Evolutionary conservation across 441 rosid genomes (phyloP).

Genomic region (Pelargonium myrrhifolium): DNA sequence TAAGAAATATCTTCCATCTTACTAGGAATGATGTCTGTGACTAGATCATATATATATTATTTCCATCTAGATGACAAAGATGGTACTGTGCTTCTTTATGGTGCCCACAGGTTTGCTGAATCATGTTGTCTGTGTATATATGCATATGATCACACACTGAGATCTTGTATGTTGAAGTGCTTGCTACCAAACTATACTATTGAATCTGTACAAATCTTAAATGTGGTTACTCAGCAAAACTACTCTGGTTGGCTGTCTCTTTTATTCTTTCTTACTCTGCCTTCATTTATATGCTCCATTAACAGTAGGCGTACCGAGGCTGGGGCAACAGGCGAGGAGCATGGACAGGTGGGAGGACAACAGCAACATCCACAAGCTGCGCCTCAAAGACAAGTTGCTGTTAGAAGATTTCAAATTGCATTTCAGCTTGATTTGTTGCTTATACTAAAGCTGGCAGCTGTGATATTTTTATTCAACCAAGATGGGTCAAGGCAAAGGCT

Average conservation of each 20-base stretch:
- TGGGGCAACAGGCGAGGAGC: constrained; percentile 35
- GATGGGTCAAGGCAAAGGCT: constrained; percentile 94
- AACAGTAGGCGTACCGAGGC: constrained; percentile 36
- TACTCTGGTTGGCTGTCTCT: background rate
- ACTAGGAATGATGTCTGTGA: background rate
- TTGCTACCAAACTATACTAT: background rate
- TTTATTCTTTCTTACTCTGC: constrained; percentile 8
- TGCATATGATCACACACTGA: background rate
- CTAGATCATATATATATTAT: background rate
- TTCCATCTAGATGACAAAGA: background rate
- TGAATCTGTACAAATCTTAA: background rate
- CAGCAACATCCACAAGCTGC: constrained; percentile 55
- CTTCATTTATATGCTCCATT: constrained; percentile 15
- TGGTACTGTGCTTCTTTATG: background rate
- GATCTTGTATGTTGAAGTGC: background rate
- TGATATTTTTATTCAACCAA: constrained; percentile 88
- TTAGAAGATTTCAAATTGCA: constrained; percentile 81
- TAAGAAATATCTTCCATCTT: constrained; percentile 2
- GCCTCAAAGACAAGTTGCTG: constrained; percentile 64
- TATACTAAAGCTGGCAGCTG: constrained; percentile 81
- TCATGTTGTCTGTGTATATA: background rate
- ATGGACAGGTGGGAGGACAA: constrained; percentile 43
- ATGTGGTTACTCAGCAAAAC: background rate
- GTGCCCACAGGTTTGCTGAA: background rate
- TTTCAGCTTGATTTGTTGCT: constrained; percentile 88